These are phyloP conservation scores for Candida tetrigidarum DNA, from an alignment of 1,139 yeast genomes.

Conservation along the genomic window DNA sequence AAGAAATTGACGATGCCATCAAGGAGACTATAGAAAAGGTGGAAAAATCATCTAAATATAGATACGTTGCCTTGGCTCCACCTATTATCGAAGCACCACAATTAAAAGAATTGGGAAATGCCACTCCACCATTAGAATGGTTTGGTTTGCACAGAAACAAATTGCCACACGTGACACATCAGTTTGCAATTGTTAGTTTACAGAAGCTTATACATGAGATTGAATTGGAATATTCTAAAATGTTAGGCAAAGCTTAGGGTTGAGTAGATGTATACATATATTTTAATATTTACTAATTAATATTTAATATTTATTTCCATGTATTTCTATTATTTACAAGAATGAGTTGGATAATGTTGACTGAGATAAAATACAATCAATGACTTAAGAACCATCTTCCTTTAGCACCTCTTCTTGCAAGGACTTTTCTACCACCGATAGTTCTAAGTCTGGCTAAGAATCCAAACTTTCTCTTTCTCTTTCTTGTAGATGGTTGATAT, in stretches of 20 bases:
- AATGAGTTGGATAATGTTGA: background rate
- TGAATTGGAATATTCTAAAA: constrained; percentile 53
- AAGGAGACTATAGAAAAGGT: constrained; percentile 67
- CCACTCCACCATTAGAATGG: constrained; percentile 98
- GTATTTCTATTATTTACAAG: constrained; percentile 14
- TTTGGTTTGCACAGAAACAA: constrained; percentile 88
- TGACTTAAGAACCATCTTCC: constrained; percentile 96
- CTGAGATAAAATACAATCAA: constrained; percentile 25
- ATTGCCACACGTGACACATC: constrained; percentile 87
- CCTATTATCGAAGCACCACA: constrained; percentile 91
- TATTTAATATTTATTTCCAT: background rate
- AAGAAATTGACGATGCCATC: constrained; percentile 48
- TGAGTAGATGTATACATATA: constrained; percentile 1
- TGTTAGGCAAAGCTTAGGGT: constrained; percentile 42
- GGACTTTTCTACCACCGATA: constrained; percentile 78
- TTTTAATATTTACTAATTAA: too few species aligned
- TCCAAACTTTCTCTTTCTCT: constrained; percentile 89
- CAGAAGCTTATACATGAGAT: constrained; percentile 74
- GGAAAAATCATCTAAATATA: constrained; percentile 60
- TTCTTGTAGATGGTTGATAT: constrained; percentile 90
- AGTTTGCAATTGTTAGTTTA: constrained; percentile 69
- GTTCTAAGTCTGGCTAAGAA: constrained; percentile 85
- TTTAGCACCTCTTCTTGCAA: constrained; percentile 79
- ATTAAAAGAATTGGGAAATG: constrained; percentile 88
- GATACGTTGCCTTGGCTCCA: constrained; percentile 67